Base-by-base conservation (phyloP, 495 filamentous ascomycete genomes). In the Tuber aestivum region DNA sequence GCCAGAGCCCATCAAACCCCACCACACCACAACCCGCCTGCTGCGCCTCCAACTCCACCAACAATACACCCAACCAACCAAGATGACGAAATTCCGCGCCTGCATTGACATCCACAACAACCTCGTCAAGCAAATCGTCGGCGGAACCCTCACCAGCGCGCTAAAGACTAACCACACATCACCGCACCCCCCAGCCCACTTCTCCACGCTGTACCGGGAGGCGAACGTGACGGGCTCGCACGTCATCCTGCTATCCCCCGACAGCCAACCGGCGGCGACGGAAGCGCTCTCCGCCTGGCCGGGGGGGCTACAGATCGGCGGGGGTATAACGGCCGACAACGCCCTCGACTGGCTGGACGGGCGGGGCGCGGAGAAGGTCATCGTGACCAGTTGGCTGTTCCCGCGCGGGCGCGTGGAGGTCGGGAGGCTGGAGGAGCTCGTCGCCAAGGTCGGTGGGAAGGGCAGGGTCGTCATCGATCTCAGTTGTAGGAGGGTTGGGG, bases 71-170 rank as follows among this genome's bases (percentile, higher is more conserved):
- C 56, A 65, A 35, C 12, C 45, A 7, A 20, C 68, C 41, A 87
- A 82, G 75, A 99, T 99, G 95, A 97, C 96, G 5, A 89, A 90
- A 82, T 99, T 98, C 84, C 88, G 95, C 21, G 96, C 95, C 23
- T 99, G 95, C 83, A 98, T 99, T 84, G 95, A 99, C 85, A 88
- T 99, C 41, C 95, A 99, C 85, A 90, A 94, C 14, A 96, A 96
- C 10, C 89, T 93, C 83, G 95, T 99, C 41, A 99, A 99, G 86
- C 95, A 99, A 85, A 99, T 99, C 80, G 94, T 99, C 12, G 56
- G 56, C 56, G 14, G 56, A 27, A 65, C 56, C 56, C 56, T 65
- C 56, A 4, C 27, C 27, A 87, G 87, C 35, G 79, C 87, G 38
- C 87, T 98, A 76, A 91, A 92, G 84, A 98, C 95, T 74, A 98